Evolutionary conservation across 2,329 filamentous ascomycete genomes (phyloP), one percentile per base, ranked within the genome.

Genomic region (Fusarium transvaalense): DNA sequence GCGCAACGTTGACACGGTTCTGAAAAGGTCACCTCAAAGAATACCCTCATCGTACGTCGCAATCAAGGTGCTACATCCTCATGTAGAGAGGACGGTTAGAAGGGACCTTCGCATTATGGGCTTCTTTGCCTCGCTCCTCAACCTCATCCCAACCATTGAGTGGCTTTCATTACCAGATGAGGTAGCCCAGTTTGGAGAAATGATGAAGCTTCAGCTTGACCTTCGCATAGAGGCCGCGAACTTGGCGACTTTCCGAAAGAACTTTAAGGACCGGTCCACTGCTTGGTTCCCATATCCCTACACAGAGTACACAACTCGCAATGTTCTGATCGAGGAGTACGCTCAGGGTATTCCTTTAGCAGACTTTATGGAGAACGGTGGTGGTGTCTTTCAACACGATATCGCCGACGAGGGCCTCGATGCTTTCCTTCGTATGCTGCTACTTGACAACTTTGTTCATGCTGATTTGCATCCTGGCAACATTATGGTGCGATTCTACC

Each of bases 401-500:
- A 97, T 99, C 66, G 94, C 96, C 5, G 91, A 97, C 60, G 95
- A 98, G 81, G 96, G 96, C 0, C 87, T 99, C 0, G 94, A 99
- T 77, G 94, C 95, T 5, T 99, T 99, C 79, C 82, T 99, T 50
- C 93, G 94, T 74, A 99, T 99, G 96, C 83, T 99, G 17, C 85
- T 99, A 14, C 91, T 99, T 38, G 96, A 99, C 79, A 99, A 99
- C 78, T 99, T 99, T 78, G 91, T 97, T 27, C 96, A 99, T 76
- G 95, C 96, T 7, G 96, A 99, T 77, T 82, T 99, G 31, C 96
- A 99, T 77, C 96, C 96, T 0, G 96, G 96, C 27, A 99, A 99
- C 78, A 98, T 99, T 80, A 98, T 99, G 94, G 95, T 99, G 46
- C 93, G 97, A 67, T 99, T 99, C 82, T 97, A 98, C 80, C 90